phyloP scores from a whole-genome alignment of 768 basidiomycete genomes.

The Suillus cothurnatus region DNA sequence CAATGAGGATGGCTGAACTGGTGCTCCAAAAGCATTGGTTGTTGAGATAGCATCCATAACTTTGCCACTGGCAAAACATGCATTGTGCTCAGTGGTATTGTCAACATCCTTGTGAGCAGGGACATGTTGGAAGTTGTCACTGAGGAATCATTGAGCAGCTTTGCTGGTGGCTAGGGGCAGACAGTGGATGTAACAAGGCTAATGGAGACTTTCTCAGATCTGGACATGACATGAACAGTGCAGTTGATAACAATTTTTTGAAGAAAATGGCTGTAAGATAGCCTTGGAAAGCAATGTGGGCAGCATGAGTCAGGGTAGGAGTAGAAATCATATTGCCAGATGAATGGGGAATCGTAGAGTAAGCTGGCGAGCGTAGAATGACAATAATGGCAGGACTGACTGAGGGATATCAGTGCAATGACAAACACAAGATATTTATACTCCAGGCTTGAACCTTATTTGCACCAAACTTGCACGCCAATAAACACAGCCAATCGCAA shows the following conservation, averaged over 20 bases:
- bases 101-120: background rate
- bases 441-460: background rate
- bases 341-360: background rate
- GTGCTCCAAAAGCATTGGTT: background rate
- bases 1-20: background rate
- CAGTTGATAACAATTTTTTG: background rate
- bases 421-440: background rate
- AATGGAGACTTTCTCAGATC: background rate
- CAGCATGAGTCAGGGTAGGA: background rate
- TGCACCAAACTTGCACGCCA: background rate
- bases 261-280: constrained; percentile 1
- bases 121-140: background rate
- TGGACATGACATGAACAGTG: background rate
- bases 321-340: background rate
- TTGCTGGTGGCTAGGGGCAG: background rate
- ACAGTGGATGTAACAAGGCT: background rate
- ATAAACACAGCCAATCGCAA: background rate
- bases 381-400: background rate
- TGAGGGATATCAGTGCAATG: background rate
- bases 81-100: background rate
- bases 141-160: constrained; percentile 1
- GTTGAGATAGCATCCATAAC: background rate
- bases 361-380: background rate
- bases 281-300: background rate
- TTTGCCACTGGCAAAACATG: background rate